Base-by-base conservation (phyloP, 306 rosid species). In the Pueraria montana region DNA sequence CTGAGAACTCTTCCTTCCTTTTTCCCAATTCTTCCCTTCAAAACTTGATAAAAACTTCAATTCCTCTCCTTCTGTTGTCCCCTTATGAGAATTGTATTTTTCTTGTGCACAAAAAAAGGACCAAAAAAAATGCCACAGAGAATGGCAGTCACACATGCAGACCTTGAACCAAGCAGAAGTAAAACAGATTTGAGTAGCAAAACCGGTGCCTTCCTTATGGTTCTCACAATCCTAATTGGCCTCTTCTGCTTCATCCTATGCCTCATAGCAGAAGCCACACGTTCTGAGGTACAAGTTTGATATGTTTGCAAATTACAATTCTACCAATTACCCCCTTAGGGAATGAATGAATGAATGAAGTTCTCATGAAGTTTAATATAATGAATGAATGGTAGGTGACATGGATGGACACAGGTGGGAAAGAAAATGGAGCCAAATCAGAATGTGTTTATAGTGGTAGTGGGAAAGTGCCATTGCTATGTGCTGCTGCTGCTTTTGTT, bases 111-210 rank as follows among this genome's bases (percentile, higher is more conserved):
- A n/a, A 48, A 12, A 66, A 34, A 34, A 0, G 8, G 34, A 30
- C 34, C 34, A 34, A 34, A 34, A 38, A 38, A 52, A 40, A 83
- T 82, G 87, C 76, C 86, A n/a, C 80, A 77, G 42, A 83, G 52
- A 83, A 91, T 80, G 94, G 99, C 94, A 32, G 88, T 96, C 6
- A 96, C 98, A 30, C 98, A 96, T 77, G 94, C 97, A 13, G 98
- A 96, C 89, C 97, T 96, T 67, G 86, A 86, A 66, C 98, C 97
- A 23, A 87, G 92, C 50, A 85, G 80, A 46, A 72, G 87, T 7
- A 86, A 75, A 77, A 82, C 90, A 17, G 87, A 89, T 30, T 85
- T 94, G 83, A 87, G 90, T 32, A 92, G 95, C 90, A 96, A 94
- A 88, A 81, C 91, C 4, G 97, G 97, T 20, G 90, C 86, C 16